Percentiles rank a stretch among this genome's conserved stretches.
phyloP scores from a whole-genome alignment of 768 basidiomycete genomes.

The Dentipellis fragilis region DNA sequence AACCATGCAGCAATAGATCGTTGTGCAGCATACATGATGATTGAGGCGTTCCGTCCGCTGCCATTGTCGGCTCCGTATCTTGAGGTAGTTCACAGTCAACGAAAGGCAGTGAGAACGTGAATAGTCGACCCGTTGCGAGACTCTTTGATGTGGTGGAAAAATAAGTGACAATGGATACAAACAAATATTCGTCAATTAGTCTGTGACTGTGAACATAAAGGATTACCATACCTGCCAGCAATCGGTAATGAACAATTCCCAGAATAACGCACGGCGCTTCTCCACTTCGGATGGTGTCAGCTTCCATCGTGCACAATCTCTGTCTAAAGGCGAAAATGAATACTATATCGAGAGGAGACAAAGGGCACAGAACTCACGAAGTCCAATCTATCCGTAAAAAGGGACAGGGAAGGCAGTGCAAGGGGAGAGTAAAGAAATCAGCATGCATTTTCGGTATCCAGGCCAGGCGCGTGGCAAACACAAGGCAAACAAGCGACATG shows the following conservation, averaged over 20 bases:
- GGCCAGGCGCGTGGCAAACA: too few species aligned
- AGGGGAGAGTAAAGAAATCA: too few species aligned
- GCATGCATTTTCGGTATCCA: too few species aligned
- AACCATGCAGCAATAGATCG: neutral
- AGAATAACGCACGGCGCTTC: conserved; percentile 60
- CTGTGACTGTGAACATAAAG: too few species aligned
- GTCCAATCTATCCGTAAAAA: too few species aligned
- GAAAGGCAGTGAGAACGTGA: conserved; percentile 60
- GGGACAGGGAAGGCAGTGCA: too few species aligned
- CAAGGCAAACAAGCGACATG: too few species aligned
- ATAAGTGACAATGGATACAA: neutral
- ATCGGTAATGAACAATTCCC: conserved; percentile 68
- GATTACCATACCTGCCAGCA: conserved; percentile 51
- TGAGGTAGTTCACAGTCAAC: conserved; percentile 63
- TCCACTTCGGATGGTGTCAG: conserved; percentile 52
- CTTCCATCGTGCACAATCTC: conserved; percentile 65
- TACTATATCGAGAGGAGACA: too few species aligned
- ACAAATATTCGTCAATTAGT: neutral
- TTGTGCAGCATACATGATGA: conserved; percentile 43
- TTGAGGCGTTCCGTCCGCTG: conserved; percentile 45
- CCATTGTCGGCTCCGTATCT: conserved; percentile 48
- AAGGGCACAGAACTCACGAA: too few species aligned
- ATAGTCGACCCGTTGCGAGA: conserved; percentile 58
- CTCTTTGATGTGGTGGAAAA: conserved; percentile 28
- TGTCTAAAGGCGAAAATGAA: conserved; percentile 30